Conservation (phyloP, 2,329 filamentous ascomycete genomes). For the Sclerotinia subarctica region DNA sequence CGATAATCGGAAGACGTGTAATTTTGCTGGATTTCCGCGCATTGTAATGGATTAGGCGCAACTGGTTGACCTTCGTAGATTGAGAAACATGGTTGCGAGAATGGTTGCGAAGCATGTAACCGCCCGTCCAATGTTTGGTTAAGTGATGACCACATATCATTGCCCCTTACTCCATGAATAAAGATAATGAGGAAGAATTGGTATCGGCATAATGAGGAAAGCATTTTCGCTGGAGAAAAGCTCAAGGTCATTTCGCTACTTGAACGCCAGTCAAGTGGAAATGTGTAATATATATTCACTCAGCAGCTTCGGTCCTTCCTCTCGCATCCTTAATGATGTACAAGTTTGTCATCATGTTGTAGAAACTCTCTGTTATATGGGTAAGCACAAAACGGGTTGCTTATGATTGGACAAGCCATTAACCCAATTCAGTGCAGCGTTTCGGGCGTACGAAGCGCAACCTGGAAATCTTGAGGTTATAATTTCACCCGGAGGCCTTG, state of each 20-base stretch:
- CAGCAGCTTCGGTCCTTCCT: no score
- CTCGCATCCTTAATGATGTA: no score
- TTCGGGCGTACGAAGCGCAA: not conserved
- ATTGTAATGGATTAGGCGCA: conserved; percentile 27
- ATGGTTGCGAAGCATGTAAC: conserved; percentile 27
- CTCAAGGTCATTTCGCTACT: not conserved
- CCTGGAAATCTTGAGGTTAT: not conserved
- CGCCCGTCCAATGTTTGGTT: conserved; percentile 31
- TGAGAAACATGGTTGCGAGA: conserved; percentile 37
- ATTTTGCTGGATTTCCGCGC: conserved; percentile 30
- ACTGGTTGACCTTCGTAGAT: conserved; percentile 31
- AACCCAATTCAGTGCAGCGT: not conserved
- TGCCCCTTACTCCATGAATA: not conserved
- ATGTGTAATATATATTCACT: not conserved
- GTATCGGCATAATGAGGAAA: not conserved
- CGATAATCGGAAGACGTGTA: conserved; percentile 35
- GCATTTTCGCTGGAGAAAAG: not conserved
- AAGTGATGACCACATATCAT: conserved; percentile 19
- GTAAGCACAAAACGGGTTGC: not conserved
- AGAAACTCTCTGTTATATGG: not conserved
- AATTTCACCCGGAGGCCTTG: not conserved
- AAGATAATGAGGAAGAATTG: not conserved
- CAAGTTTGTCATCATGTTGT: not conserved
- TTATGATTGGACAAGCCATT: not conserved
- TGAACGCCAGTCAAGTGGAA: not conserved